phyloP scores from a whole-genome alignment of 768 basidiomycete species.

The Collybia sordida region DNA sequence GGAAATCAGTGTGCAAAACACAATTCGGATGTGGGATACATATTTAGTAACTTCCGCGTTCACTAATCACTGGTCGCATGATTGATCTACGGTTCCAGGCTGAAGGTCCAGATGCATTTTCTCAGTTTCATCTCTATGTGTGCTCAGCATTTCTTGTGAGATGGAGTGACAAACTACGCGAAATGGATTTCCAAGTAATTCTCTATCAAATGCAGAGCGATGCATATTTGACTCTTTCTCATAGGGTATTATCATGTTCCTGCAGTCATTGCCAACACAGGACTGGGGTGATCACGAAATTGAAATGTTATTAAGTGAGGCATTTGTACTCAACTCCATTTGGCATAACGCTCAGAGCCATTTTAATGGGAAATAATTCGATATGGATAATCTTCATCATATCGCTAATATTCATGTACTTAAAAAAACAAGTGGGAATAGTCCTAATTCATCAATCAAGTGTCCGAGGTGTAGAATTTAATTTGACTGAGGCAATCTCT shows the following conservation, averaged over 20 bases:
- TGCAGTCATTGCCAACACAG: constrained; percentile 90
- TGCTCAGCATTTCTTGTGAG: constrained; percentile 96
- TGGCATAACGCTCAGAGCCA: constrained; percentile 94
- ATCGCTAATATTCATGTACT: constrained; percentile 3
- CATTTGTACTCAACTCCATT: constrained; percentile 89
- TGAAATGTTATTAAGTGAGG: constrained; percentile 92
- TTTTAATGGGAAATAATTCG: constrained; percentile 55
- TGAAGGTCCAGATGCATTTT: constrained; percentile 97
- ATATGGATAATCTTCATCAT: not conserved
- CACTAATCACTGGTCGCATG: not conserved
- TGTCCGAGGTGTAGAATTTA: constrained; percentile 25
- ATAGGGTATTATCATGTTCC: constrained; percentile 98
- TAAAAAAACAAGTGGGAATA: not conserved
- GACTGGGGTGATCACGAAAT: constrained; percentile 96
- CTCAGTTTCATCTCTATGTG: constrained; percentile 97
- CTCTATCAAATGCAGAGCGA: constrained; percentile 3
- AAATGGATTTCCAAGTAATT: constrained; percentile 97
- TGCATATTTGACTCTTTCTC: constrained; percentile 4
- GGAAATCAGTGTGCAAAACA: constrained; percentile 95
- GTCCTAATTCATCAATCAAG: constrained; percentile 2
- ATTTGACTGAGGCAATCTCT: constrained; percentile 55
- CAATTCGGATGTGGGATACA: constrained; percentile 99
- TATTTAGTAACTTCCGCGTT: constrained; percentile 70
- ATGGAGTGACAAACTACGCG: constrained; percentile 90
- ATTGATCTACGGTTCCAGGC: constrained; percentile 52